Evolutionary conservation across 2,329 filamentous ascomycete species (phyloP).

Genomic region (Alternaria ethzedia): DNA sequence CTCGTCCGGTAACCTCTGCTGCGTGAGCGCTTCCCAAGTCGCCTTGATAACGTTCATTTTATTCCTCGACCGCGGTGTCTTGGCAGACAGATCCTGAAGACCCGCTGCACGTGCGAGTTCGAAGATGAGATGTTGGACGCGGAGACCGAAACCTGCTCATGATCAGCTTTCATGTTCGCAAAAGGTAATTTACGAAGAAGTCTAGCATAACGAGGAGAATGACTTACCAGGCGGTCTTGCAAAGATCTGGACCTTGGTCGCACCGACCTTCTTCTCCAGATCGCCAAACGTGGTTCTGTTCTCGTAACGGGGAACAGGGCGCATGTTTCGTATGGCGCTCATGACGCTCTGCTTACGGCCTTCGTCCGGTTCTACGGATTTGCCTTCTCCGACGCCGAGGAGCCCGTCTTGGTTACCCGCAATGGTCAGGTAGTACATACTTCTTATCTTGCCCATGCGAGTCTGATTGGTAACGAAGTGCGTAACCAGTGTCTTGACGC

Average conservation of each 20-base stretch:
- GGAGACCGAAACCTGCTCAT: constrained; percentile 82
- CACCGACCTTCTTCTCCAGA: constrained; percentile 80
- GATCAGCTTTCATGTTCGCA: neutral
- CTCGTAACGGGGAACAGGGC: constrained; percentile 90
- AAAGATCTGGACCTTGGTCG: constrained; percentile 82
- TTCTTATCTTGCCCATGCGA: constrained; percentile 89
- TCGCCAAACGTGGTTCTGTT: constrained; percentile 89
- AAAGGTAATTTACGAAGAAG: neutral
- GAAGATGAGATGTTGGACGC: constrained; percentile 89
- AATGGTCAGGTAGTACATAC: constrained; percentile 76
- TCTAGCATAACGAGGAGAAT: neutral
- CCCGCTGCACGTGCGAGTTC: constrained; percentile 90
- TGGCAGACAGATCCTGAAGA: constrained; percentile 84
- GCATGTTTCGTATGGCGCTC: constrained; percentile 88
- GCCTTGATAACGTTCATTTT: constrained; percentile 99
- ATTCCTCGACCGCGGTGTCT: constrained; percentile 84
- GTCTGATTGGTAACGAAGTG: constrained; percentile 90
- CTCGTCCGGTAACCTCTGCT: constrained; percentile 85
- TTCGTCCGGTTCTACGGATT: constrained; percentile 75
- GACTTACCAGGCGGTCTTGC: constrained; percentile 82
- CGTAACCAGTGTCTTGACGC: constrained; percentile 73
- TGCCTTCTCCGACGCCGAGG: constrained; percentile 88
- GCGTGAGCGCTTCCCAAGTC: constrained; percentile 78
- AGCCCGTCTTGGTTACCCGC: constrained; percentile 88
- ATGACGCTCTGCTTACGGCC: constrained; percentile 76